Conservation (phyloP, 2,329 filamentous ascomycete species). For the Trichoderma asperellum region DNA sequence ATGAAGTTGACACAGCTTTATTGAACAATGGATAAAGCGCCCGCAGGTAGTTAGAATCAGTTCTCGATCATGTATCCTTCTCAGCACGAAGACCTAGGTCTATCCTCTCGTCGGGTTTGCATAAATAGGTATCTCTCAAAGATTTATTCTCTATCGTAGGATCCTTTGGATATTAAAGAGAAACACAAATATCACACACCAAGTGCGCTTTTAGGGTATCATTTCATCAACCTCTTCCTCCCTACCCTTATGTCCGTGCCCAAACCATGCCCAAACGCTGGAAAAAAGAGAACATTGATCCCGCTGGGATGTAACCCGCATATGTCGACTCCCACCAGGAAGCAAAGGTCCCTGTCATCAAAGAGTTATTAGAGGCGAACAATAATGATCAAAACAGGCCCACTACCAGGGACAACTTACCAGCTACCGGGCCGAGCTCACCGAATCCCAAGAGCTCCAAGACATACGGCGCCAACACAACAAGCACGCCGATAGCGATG, state of each 20-base stretch:
- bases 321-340: background rate
- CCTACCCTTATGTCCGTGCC: background rate
- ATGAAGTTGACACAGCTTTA: no score
- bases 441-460: background rate
- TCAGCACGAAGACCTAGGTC: no score
- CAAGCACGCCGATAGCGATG: background rate
- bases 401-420: background rate
- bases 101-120: no score
- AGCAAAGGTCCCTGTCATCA: background rate
- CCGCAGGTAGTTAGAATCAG: no score
- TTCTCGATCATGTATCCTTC: no score
- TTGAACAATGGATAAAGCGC: no score
- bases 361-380: background rate
- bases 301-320: background rate
- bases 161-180: background rate
- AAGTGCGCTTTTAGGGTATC: background rate
- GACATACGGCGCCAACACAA: background rate
- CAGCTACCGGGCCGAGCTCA: background rate
- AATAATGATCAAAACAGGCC: background rate
- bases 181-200: background rate
- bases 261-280: background rate
- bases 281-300: background rate
- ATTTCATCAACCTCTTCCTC: background rate
- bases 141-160: background rate
- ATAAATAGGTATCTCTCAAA: background rate